Evolutionary conservation across 805 yeast genomes (phyloP), one percentile per base, ranked within the genome.

Genomic region (Kodamaea laetipori): DNA sequence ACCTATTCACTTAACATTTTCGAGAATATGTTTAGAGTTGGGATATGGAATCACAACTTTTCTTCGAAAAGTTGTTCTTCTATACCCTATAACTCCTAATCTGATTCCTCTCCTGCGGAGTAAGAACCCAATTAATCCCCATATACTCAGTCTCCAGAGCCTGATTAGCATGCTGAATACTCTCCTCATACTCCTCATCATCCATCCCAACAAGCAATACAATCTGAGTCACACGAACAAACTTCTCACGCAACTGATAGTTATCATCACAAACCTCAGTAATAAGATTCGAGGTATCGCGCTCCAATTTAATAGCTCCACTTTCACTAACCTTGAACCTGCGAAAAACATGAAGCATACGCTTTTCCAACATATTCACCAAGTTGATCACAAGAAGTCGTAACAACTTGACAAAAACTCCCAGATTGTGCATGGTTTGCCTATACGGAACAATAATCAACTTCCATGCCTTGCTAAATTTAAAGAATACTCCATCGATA

Each of bases 151-250:
- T 63, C 6, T 52, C 56, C 6, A 57, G 64, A 28, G 43, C 49
- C 33, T 52, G 56, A 40, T 54, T 52, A 8, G 25, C 39, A 37
- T 50, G 49, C 33, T 55, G 55, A 32, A 51, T 41, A 47, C 71
- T 67, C 50, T 69, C 64, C 28, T 66, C 72, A 43, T 71, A 71
- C 51, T 71, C 76, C 27, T 71, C 76, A 46, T 86, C 90, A 53
- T 89, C 97, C 66, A 89, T 75, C 4, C 95, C 94, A 31, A 90
- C 70, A 35, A 89, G 71, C 71, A 88, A 77, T 15, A 89, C 85
- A 33, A 94, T 74, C 60, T 92, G 98, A 0, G 96, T 89, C 4
- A 89, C 81, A 46, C 89, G 73, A 6, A 85, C 74, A 57, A 92
- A 92, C 53, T 79, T 78, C 47, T 88, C 94, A 47, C 97, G 73